A percentile compares a stretch with the other conserved stretches of the same genome.
phyloP scores from a whole-genome alignment of 345 rosid species.

The Eutrema japonicum region DNA sequence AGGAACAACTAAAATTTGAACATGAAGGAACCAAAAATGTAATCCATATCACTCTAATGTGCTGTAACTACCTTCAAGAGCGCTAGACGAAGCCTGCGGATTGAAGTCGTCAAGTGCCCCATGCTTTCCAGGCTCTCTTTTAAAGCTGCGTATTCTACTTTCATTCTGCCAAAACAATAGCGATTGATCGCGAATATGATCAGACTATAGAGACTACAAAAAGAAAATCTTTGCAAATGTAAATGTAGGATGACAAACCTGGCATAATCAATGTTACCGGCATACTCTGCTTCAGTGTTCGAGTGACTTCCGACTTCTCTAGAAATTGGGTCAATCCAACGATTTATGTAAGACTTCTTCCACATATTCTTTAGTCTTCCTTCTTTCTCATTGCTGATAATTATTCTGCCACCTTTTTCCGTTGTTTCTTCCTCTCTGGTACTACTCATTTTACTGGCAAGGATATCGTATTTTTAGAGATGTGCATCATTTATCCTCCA shows the following conservation, averaged over 20 bases:
- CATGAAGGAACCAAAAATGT: constrained; percentile 12
- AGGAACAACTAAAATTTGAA: background rate
- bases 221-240: background rate
- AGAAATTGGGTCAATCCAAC: constrained; percentile 74
- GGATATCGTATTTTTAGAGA: background rate
- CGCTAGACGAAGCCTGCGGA: constrained; percentile 80
- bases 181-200: background rate
- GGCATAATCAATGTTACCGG: constrained; percentile 63
- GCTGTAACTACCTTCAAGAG: constrained; percentile 65
- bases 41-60: constrained; percentile 10
- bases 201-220: constrained; percentile 11
- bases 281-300: constrained; percentile 48
- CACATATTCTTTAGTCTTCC: constrained; percentile 79
- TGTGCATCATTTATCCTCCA: background rate
- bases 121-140: constrained; percentile 85
- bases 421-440: constrained; percentile 53
- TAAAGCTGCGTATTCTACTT: constrained; percentile 88
- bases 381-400: constrained; percentile 54
- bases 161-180: constrained; percentile 59
- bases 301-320: constrained; percentile 49
- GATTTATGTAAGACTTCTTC: constrained; percentile 79
- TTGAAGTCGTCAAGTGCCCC: constrained; percentile 75
- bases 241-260: constrained; percentile 53
- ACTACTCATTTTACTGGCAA: constrained; percentile 58
- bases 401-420: constrained; percentile 47